Conservation (phyloP, 2,329 filamentous ascomycete species). For the Hymenoscyphus fructigenus region DNA sequence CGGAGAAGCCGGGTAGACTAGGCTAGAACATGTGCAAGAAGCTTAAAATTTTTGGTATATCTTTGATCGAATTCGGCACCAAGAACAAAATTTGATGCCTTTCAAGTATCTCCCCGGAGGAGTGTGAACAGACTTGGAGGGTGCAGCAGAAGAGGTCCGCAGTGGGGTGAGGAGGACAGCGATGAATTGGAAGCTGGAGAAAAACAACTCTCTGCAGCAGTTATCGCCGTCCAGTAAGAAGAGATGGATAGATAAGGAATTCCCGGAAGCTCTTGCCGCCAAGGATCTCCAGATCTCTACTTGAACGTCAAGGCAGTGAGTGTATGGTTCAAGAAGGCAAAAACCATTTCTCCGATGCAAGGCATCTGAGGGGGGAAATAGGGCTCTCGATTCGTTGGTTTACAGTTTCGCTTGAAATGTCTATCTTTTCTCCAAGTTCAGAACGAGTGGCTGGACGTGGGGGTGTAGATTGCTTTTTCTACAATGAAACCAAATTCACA, state of each 20-base stretch:
- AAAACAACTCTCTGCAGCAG: background rate
- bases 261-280: background rate
- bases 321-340: too few relatives aligned
- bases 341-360: too few relatives aligned
- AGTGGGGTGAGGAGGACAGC: background rate
- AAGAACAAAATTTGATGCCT: background rate
- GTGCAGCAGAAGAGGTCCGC: background rate
- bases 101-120: slow-evolving; percentile 5
- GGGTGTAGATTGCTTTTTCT: too few relatives aligned
- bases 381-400: too few relatives aligned
- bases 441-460: too few relatives aligned
- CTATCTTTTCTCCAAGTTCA: too few relatives aligned
- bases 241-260: background rate
- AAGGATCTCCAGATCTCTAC: background rate
- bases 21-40: background rate
- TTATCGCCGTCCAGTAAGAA: background rate
- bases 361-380: too few relatives aligned
- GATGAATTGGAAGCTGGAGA: background rate
- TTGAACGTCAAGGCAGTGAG: background rate
- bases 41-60: background rate
- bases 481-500: too few relatives aligned
- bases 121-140: background rate
- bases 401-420: too few relatives aligned
- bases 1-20: background rate
- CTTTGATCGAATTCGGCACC: background rate